Percentiles rank a stretch among this genome's conserved stretches.
Conservation (phyloP, 2,329 filamentous ascomycete species). For the Botrytis fabae region DNA sequence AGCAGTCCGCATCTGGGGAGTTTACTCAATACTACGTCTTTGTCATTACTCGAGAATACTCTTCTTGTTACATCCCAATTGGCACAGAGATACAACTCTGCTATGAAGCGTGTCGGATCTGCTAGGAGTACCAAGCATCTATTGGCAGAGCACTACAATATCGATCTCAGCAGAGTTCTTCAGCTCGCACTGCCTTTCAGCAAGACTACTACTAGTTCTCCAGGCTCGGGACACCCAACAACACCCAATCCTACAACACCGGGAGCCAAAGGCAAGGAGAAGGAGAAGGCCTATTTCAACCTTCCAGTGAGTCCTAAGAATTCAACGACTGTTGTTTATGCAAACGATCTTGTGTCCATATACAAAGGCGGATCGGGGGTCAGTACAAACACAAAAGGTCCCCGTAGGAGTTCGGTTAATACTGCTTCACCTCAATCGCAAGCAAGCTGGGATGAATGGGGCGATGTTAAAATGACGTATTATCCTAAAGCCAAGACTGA, state of each 20-base stretch:
- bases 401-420: constrained; percentile 37
- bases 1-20: constrained; percentile 90
- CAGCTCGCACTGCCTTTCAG: constrained; percentile 81
- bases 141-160: constrained; percentile 81
- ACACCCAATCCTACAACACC: constrained; percentile 55
- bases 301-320: constrained; percentile 44
- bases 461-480: constrained; percentile 76
- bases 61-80: constrained; percentile 81
- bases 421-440: constrained; percentile 34
- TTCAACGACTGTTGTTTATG: constrained; percentile 61
- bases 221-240: constrained; percentile 51
- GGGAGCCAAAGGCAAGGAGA: constrained; percentile 76
- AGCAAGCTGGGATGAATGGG: constrained; percentile 72
- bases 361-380: constrained; percentile 55
- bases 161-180: constrained; percentile 76
- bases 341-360: constrained; percentile 81
- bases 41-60: constrained; percentile 74
- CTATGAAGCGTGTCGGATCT: constrained; percentile 71
- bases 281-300: constrained; percentile 62
- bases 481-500: constrained; percentile 52
- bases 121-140: constrained; percentile 72
- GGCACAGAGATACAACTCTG: constrained; percentile 89
- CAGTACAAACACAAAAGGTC: constrained; percentile 38
- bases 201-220: constrained; percentile 59
- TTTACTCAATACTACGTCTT: constrained; percentile 82